phyloP scores from a whole-genome alignment of 495 filamentous ascomycete genomes.

The Parathielavia appendiculata region DNA sequence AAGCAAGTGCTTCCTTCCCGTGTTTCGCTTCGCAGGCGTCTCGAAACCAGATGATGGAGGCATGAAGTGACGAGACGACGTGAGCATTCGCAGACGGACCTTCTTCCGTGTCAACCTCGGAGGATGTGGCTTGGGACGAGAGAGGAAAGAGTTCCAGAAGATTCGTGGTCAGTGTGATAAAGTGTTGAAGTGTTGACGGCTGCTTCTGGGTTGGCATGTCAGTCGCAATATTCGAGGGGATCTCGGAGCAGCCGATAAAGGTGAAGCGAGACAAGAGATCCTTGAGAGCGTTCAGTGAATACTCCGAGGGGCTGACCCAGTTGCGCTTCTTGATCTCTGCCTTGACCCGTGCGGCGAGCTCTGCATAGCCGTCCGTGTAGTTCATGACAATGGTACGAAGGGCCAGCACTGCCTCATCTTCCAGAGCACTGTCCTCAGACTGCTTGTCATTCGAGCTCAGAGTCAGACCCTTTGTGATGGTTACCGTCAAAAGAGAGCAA shows the following conservation, averaged over 20 bases:
- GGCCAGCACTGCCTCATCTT: conserved; percentile 37
- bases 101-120: background rate
- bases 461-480: conserved; percentile 21
- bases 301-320: conserved; percentile 28
- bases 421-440: conserved; percentile 26
- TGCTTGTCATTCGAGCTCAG: conserved; percentile 32
- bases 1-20: conserved; percentile 5
- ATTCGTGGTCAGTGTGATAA: conserved; percentile 20
- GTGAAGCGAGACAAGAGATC: conserved; percentile 29
- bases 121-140: conserved; percentile 3
- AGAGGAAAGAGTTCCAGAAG: conserved; percentile 30
- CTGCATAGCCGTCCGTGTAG: conserved; percentile 34
- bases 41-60: conserved; percentile 29
- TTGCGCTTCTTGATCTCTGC: conserved; percentile 28
- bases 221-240: conserved; percentile 18
- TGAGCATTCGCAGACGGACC: conserved; percentile 19
- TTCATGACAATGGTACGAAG: conserved; percentile 35
- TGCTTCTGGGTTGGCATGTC: conserved; percentile 4
- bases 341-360: conserved; percentile 19
- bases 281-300: conserved; percentile 25
- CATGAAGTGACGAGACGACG: conserved; percentile 28
- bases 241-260: conserved; percentile 35
- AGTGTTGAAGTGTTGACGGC: conserved; percentile 27
- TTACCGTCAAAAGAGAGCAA: conserved; percentile 26
- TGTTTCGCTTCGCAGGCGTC: conserved; percentile 28